Conservation (phyloP, 176 grass and related monocot species). For the Rhynchospora pubera region DNA sequence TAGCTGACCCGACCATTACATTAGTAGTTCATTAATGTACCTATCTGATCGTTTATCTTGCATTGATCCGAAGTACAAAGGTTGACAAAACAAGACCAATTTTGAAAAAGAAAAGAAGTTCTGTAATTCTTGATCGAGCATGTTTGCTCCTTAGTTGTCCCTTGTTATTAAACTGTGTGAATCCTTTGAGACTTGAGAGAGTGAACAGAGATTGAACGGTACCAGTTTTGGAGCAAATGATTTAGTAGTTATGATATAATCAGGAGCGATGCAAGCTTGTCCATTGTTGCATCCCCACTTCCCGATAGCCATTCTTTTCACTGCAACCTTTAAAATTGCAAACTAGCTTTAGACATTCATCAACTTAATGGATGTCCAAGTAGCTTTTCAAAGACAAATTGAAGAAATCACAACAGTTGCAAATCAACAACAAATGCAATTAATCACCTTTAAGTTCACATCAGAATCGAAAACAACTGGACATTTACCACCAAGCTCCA, state of each 20-base stretch:
- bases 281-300: constrained; percentile 70
- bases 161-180: too few relatives aligned
- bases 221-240: constrained; percentile 57
- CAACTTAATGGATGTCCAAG: background rate
- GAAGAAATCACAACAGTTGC: background rate
- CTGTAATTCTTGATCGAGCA: too few relatives aligned
- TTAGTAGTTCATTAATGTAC: too few relatives aligned
- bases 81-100: too few relatives aligned
- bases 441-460: constrained; percentile 6
- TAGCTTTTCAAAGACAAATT: background rate
- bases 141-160: too few relatives aligned
- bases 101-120: too few relatives aligned
- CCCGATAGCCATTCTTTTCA: constrained; percentile 42
- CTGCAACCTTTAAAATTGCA: constrained; percentile 30
- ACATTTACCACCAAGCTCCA: constrained; percentile 83
- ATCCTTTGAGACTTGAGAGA: background rate
- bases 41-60: too few relatives aligned
- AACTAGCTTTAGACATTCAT: too few relatives aligned
- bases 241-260: constrained; percentile 77
- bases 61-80: too few relatives aligned
- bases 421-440: background rate
- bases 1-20: too few relatives aligned
- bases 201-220: background rate
- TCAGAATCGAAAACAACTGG: constrained; percentile 67
- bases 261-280: constrained; percentile 74